A percentile compares a stretch with the other conserved stretches of the same genome.
phyloP scores from a whole-genome alignment of 331 rosid species.

The Acacia concinna region DNA sequence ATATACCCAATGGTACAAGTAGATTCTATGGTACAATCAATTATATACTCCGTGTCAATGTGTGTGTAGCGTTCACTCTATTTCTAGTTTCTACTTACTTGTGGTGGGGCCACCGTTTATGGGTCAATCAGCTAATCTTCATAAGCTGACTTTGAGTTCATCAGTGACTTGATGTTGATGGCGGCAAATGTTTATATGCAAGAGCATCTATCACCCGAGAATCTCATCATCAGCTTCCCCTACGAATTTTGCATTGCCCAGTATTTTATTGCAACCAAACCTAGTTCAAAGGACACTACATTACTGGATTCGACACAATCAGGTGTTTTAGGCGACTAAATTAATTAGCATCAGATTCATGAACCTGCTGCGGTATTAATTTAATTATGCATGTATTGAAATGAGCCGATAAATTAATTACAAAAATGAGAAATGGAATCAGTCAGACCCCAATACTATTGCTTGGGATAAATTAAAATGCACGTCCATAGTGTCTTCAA shows the following conservation, averaged over 20 bases:
- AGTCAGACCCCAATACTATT: slow-evolving; percentile 17
- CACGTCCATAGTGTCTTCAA: neutral
- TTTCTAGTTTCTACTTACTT: neutral
- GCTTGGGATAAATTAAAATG: neutral
- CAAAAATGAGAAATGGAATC: neutral
- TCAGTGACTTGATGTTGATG: neutral
- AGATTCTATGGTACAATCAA: neutral
- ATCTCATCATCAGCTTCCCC: neutral
- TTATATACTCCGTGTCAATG: neutral
- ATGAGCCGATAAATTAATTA: neutral
- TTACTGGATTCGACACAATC: neutral
- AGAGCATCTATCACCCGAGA: neutral
- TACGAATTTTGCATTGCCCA: neutral
- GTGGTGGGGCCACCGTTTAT: neutral
- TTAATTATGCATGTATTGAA: neutral
- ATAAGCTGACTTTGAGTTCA: slow-evolving; percentile 6
- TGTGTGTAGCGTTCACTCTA: neutral
- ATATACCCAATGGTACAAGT: neutral
- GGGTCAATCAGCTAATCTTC: neutral
- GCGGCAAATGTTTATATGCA: neutral
- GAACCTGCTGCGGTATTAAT: neutral
- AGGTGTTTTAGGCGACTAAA: neutral
- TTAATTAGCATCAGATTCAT: neutral
- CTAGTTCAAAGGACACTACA: neutral
- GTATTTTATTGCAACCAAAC: neutral